phyloP scores from a whole-genome alignment of 73 alveolate species.

The Tetrahymena thermophila region DNA sequence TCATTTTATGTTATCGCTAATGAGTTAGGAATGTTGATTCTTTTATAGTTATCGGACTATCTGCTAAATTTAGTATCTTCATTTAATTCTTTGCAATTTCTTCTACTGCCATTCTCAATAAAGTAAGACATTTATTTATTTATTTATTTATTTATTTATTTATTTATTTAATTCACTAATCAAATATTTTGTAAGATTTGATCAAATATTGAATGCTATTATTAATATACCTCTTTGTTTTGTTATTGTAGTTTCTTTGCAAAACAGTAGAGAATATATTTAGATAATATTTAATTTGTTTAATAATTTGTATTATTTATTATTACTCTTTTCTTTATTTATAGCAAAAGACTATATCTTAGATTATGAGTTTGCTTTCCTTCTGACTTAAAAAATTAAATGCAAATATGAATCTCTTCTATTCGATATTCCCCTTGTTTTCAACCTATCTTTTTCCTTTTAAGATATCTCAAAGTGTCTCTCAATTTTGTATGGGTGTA shows the following conservation, averaged over 20 bases:
- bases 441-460: not conserved
- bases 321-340: not conserved
- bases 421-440: not conserved
- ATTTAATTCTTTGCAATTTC: not conserved
- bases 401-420: not conserved
- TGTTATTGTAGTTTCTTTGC: not conserved
- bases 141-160: no score
- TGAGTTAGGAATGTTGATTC: not conserved
- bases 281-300: not conserved
- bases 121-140: not conserved
- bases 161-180: not conserved
- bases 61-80: not conserved
- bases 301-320: not conserved
- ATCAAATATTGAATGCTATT: not conserved
- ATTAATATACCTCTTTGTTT: not conserved
- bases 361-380: not conserved
- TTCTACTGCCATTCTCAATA: not conserved
- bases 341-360: not conserved
- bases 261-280: not conserved
- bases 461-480: not conserved
- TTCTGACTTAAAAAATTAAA: not conserved
- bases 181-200: not conserved
- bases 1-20: not conserved
- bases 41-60: not conserved
- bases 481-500: conserved; percentile 1